A percentile compares a stretch with the other conserved stretches of the same genome.
Conservation (phyloP, 2,329 filamentous ascomycete species). For the Epichloe uncinata region DNA sequence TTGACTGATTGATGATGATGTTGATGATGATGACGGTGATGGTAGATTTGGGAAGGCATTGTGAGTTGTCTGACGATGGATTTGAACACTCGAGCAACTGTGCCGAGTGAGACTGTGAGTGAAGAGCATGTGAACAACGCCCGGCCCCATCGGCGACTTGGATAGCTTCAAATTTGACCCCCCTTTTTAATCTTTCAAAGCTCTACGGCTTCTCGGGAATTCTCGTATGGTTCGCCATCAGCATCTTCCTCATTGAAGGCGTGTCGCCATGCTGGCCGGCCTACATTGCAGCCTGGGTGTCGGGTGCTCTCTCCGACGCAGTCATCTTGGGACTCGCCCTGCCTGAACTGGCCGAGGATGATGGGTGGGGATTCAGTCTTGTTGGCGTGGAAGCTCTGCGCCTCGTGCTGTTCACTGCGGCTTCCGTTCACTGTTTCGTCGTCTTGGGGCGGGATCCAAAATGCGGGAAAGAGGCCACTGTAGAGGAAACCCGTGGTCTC, state of each 20-base stretch:
- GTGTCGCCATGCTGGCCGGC: slow-evolving; percentile 6
- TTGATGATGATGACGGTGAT: too few species aligned
- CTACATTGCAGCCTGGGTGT: slow-evolving; percentile 4
- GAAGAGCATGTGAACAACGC: background rate
- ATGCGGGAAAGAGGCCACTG: background rate
- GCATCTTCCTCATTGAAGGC: slow-evolving; percentile 6
- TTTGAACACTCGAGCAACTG: background rate
- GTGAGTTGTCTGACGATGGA: background rate
- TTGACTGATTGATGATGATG: background rate
- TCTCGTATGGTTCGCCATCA: slow-evolving; percentile 4
- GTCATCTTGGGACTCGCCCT: background rate
- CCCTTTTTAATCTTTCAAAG: background rate
- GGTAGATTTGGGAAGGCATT: slow-evolving; percentile 1
- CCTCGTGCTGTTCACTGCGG: background rate
- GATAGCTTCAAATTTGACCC: background rate
- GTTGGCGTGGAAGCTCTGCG: background rate
- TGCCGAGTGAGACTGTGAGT: slow-evolving; percentile 1
- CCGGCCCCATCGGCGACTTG: too few species aligned
- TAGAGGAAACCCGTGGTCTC: slow-evolving; percentile 3
- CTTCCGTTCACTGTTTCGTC: background rate
- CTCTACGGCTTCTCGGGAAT: slow-evolving; percentile 4
- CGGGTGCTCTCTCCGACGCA: slow-evolving; percentile 3
- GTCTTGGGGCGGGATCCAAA: background rate
- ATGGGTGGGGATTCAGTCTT: background rate
- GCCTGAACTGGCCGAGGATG: background rate